Percentiles rank a stretch among this genome's conserved stretches.
Evolutionary conservation across 768 basidiomycete genomes (phyloP).

Genomic region (Lactifluus volemus): DNA sequence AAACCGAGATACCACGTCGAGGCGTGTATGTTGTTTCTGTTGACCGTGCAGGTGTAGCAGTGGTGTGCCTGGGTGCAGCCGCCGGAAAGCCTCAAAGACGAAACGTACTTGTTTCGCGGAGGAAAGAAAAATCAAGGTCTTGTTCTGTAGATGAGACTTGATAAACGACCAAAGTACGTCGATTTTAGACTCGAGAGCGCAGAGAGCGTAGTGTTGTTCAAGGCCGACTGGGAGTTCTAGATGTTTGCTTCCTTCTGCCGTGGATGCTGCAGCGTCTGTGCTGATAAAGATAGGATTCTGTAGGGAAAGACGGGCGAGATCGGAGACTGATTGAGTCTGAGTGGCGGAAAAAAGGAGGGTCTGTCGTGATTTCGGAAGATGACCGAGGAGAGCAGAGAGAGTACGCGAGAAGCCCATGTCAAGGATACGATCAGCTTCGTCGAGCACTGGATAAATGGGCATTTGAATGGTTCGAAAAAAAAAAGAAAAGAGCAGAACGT

Average conservation of each 20-base stretch:
- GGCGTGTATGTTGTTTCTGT: conserved; percentile 86
- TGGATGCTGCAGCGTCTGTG: conserved; percentile 31
- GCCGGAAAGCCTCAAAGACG: conserved; percentile 90
- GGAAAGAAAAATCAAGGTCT: conserved; percentile 90
- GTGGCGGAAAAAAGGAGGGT: conserved; percentile 96
- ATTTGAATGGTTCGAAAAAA: background rate
- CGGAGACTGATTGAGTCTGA: conserved; percentile 81
- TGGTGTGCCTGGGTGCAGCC: conserved; percentile 89
- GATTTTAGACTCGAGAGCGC: conserved; percentile 79
- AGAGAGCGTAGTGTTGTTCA: conserved; percentile 83
- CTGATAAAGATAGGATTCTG: conserved; percentile 72
- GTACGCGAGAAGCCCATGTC: conserved; percentile 95
- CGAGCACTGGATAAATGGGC: conserved; percentile 54
- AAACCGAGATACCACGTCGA: conserved; percentile 80
- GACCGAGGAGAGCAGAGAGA: conserved; percentile 81
- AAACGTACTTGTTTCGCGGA: conserved; percentile 97
- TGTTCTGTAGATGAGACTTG: conserved; percentile 85
- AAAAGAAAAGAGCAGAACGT: conserved; percentile 24
- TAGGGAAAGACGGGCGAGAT: conserved; percentile 85
- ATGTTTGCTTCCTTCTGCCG: conserved; percentile 33
- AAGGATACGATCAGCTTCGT: conserved; percentile 93
- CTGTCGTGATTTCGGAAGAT: conserved; percentile 87
- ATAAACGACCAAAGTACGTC: conserved; percentile 92
- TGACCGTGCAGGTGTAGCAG: conserved; percentile 95
- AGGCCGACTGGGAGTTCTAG: conserved; percentile 63